Evolutionary conservation across 2,329 filamentous ascomycete species (phyloP).

Genomic region (Aureobasidium uvarum): DNA sequence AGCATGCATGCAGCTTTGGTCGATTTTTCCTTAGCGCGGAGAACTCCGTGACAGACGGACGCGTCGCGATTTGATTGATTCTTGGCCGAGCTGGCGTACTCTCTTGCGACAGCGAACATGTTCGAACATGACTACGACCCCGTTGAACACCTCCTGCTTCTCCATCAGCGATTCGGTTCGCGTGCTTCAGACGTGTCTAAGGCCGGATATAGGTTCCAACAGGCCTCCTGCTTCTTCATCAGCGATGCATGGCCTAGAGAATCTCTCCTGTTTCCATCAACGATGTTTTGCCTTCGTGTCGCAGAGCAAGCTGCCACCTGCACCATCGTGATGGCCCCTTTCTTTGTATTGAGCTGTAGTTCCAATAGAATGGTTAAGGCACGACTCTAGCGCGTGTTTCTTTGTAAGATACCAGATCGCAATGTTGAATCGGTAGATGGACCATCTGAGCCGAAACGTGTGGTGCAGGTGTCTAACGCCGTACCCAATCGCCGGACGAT

Average conservation of each 20-base stretch:
- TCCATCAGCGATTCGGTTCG: not conserved
- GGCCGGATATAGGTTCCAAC: not conserved
- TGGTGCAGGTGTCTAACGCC: constrained; percentile 12
- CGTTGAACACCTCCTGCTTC: not conserved
- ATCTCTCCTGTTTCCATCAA: constrained; percentile 10
- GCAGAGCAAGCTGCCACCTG: not conserved
- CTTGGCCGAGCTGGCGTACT: not conserved
- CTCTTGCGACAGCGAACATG: not conserved
- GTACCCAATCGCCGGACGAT: constrained; percentile 11
- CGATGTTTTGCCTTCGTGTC: constrained; percentile 11
- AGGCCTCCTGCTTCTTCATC: constrained; percentile 14
- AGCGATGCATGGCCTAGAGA: not conserved
- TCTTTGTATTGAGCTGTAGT: not conserved
- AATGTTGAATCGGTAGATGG: constrained; percentile 20
- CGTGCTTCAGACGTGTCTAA: not conserved
- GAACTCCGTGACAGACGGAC: constrained; percentile 9
- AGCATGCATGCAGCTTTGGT: constrained; percentile 17
- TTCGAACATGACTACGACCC: not conserved
- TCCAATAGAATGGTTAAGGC: constrained; percentile 13
- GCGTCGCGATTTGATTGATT: constrained; percentile 8
- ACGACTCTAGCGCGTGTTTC: not conserved
- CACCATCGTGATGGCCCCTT: constrained; percentile 15
- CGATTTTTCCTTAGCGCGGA: constrained; percentile 13
- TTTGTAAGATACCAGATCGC: constrained; percentile 14
- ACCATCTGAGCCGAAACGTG: constrained; percentile 14